phyloP scores from a whole-genome alignment of 164 flowering plant species.

The Annona cherimola region DNA sequence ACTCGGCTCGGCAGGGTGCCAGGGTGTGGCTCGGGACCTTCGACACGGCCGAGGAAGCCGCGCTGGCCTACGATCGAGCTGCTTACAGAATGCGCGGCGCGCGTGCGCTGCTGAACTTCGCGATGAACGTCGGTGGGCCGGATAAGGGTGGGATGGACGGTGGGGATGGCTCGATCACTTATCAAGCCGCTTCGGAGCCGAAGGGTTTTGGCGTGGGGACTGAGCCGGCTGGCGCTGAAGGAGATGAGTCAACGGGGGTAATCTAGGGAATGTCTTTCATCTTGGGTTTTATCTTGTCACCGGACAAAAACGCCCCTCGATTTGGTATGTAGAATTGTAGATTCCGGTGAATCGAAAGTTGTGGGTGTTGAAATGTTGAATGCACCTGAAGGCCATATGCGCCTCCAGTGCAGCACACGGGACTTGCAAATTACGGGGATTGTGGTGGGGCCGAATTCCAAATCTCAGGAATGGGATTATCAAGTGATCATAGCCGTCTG shows the following conservation, averaged over 20 bases:
- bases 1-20: constrained; percentile 25
- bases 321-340: not conserved
- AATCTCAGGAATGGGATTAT: no score
- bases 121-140: not conserved
- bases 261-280: not conserved
- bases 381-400: not conserved
- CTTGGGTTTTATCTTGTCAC: not conserved
- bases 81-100: constrained; percentile 30
- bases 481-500: no score
- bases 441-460: no score
- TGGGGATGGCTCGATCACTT: not conserved
- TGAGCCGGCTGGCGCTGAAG: not conserved
- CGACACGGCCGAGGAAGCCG: constrained; percentile 17
- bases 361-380: not conserved
- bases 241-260: not conserved
- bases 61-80: constrained; percentile 25
- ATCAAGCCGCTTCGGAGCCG: constrained; percentile 4
- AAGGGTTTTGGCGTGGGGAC: not conserved
- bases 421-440: no score
- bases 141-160: not conserved
- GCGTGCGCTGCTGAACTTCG: constrained; percentile 24
- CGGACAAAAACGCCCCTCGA: not conserved
- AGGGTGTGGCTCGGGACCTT: constrained; percentile 26
- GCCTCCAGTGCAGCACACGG: no score
- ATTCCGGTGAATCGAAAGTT: not conserved